A percentile compares a stretch with the other conserved stretches of the same genome.
These are phyloP conservation scores for Solanum hybrid DNA, from an alignment of 305 asterid genomes.

Conservation along the genomic window DNA sequence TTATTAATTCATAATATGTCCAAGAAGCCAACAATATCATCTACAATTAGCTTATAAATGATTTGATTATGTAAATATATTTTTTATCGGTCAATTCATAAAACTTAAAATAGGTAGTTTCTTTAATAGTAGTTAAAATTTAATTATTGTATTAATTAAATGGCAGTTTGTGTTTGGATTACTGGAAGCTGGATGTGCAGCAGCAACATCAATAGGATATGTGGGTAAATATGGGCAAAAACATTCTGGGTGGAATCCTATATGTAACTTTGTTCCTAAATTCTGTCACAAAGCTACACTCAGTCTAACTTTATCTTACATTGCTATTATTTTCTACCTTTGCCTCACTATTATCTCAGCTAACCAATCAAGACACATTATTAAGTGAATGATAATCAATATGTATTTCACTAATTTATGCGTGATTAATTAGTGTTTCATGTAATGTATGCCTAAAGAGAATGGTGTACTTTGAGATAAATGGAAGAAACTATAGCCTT, in stretches of 20 bases:
- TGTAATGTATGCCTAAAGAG: neutral
- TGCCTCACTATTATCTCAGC: constrained; percentile 37
- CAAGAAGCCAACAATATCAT: neutral
- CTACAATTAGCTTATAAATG: neutral
- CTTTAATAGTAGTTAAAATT: neutral
- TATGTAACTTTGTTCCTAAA: constrained; percentile 28
- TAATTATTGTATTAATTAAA: neutral
- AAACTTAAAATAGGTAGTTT: neutral
- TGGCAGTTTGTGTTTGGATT: constrained; percentile 22
- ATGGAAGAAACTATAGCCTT: neutral
- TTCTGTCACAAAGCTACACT: constrained; percentile 29
- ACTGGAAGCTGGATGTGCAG: constrained; percentile 42
- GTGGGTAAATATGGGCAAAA: constrained; percentile 47
- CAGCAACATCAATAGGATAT: constrained; percentile 44
- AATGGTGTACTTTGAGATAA: neutral
- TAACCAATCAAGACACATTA: constrained; percentile 16
- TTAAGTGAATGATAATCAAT: neutral
- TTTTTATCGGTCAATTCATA: neutral
- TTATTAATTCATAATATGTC: neutral
- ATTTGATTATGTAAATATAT: neutral
- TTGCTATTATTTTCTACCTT: constrained; percentile 17
- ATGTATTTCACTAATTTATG: neutral
- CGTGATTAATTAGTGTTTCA: neutral
- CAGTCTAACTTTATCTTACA: constrained; percentile 15
- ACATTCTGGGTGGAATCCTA: constrained; percentile 43